Conservation (phyloP, 768 basidiomycete species). For the Pleurotus salmoneostramineus region DNA sequence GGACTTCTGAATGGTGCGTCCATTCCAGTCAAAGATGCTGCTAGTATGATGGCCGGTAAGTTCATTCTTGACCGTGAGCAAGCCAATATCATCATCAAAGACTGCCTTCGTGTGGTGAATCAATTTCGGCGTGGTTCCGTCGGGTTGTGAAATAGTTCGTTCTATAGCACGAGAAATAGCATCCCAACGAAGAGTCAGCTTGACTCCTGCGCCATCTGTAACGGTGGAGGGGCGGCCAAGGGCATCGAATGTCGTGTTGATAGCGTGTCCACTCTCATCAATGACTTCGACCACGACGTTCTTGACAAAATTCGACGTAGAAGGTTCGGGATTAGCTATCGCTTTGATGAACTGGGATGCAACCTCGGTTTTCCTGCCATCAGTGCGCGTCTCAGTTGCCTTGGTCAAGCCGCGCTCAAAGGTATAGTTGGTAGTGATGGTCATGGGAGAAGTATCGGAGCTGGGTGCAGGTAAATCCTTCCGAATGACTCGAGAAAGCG, state of each 20-base stretch:
- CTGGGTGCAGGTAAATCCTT: neutral
- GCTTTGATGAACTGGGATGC: neutral
- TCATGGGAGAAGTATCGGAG: neutral
- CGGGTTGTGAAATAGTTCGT: neutral
- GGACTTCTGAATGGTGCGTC: neutral
- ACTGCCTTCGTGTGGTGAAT: neutral
- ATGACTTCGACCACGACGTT: neutral
- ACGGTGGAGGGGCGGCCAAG: neutral
- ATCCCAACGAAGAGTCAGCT: neutral
- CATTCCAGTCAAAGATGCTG: neutral
- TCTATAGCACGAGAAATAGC: neutral
- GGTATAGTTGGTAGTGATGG: neutral
- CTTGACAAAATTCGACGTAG: neutral
- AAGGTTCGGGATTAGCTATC: constrained; percentile 1
- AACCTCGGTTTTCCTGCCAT: neutral
- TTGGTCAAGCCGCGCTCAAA: neutral
- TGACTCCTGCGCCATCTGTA: neutral
- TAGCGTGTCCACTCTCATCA: neutral
- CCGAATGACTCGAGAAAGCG: neutral
- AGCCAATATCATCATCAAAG: neutral
- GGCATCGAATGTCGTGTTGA: neutral
- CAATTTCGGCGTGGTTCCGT: neutral
- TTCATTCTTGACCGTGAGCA: neutral
- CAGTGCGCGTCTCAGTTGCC: neutral
- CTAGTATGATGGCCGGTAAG: neutral